Percentiles rank a stretch among this genome's conserved stretches.
phyloP scores from a whole-genome alignment of 176 grass and related monocot species.

The Oryza officinalis region DNA sequence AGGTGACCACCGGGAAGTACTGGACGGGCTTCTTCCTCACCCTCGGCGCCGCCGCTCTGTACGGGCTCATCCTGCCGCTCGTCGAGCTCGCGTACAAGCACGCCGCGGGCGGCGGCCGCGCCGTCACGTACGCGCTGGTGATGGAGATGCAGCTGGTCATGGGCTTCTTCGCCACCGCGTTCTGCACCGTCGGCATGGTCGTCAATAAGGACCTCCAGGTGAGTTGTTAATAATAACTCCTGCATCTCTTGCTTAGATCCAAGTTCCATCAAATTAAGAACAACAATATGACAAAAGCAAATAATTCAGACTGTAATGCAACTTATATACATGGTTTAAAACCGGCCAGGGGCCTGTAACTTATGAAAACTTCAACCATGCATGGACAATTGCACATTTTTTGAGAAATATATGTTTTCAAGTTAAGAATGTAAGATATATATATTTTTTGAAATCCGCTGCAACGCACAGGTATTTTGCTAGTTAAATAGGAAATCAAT shows the following conservation, averaged over 20 bases:
- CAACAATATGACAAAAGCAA: not conserved
- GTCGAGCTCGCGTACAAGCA: conserved; percentile 57
- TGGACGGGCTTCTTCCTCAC: conserved; percentile 56
- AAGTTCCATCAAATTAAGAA: conserved; percentile 8
- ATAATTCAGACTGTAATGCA: no score
- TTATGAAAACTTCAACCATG: no score
- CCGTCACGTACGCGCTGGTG: conserved; percentile 68
- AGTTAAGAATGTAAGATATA: no score
- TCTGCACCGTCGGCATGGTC: conserved; percentile 62
- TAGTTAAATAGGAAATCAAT: no score
- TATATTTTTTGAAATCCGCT: no score
- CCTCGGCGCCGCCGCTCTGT: conserved; percentile 55
- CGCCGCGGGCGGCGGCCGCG: conserved; percentile 39
- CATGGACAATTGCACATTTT: no score
- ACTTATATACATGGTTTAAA: no score
- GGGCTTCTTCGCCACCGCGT: conserved; percentile 57
- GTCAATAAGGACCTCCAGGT: conserved; percentile 70
- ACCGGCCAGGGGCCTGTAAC: no score
- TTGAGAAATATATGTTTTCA: no score
- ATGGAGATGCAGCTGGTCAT: conserved; percentile 83
- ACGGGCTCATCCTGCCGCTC: conserved; percentile 63
- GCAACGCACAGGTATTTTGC: no score
- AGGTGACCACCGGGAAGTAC: conserved; percentile 41
- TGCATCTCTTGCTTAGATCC: not conserved
- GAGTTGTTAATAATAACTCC: not conserved